Evolutionary conservation across 495 filamentous ascomycete species (phyloP).

Genomic region (Penicillium desertorum): DNA sequence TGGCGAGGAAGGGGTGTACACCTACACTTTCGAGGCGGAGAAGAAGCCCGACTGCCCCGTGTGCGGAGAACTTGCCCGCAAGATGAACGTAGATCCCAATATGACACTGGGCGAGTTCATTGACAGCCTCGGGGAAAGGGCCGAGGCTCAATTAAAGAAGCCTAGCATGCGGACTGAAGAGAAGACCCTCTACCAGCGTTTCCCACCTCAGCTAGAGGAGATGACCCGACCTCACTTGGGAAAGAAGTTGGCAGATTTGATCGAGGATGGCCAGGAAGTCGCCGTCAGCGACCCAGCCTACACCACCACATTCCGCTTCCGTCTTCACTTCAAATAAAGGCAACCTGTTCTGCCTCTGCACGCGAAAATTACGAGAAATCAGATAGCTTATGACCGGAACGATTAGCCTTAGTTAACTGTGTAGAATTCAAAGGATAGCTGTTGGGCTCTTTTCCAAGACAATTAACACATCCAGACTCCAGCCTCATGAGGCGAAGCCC

Average conservation of each 20-base stretch:
- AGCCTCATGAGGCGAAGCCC: conserved; percentile 38
- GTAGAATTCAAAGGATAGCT: conserved; percentile 24
- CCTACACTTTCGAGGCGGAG: conserved; percentile 91
- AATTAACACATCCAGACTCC: conserved; percentile 38
- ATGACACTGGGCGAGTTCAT: conserved; percentile 82
- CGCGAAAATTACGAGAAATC: not conserved
- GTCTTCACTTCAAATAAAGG: conserved; percentile 47
- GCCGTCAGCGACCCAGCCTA: conserved; percentile 83
- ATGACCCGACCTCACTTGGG: conserved; percentile 78
- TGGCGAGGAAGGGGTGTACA: conserved; percentile 92
- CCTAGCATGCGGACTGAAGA: conserved; percentile 80
- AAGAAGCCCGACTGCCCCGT: conserved; percentile 93
- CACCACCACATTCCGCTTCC: conserved; percentile 69
- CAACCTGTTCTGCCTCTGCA: not conserved
- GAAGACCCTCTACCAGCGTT: conserved; percentile 86
- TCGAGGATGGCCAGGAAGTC: conserved; percentile 69
- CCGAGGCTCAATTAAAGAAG: conserved; percentile 87
- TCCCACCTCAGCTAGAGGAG: conserved; percentile 74
- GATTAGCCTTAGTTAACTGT: conserved; percentile 29
- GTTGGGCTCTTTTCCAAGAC: conserved; percentile 14
- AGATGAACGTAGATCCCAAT: conserved; percentile 65
- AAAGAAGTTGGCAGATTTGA: conserved; percentile 67
- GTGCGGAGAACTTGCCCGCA: conserved; percentile 78
- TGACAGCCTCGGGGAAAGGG: conserved; percentile 75
- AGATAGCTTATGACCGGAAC: conserved; percentile 17